Evolutionary conservation across 768 basidiomycete species (phyloP).

Genomic region (Trametes cinnabarina): DNA sequence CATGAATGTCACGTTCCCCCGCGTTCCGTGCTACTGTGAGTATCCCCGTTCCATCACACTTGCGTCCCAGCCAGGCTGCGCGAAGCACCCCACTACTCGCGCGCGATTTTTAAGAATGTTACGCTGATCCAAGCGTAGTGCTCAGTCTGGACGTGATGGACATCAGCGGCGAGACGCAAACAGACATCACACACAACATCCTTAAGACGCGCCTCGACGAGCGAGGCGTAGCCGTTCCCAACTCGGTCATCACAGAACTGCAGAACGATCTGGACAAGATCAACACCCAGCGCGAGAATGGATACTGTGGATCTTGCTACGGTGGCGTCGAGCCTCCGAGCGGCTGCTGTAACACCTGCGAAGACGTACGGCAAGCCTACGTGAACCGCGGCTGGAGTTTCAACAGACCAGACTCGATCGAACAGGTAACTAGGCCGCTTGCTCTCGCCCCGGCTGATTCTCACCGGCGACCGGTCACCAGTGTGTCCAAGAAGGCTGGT

Average conservation of each 20-base stretch:
- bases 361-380: constrained; percentile 90
- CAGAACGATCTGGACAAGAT: constrained; percentile 86
- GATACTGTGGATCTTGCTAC: constrained; percentile 95
- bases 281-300: constrained; percentile 53
- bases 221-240: constrained; percentile 56
- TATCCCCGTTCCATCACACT: too few species aligned
- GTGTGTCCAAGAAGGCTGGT: constrained; percentile 95
- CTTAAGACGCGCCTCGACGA: constrained; percentile 74
- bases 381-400: constrained; percentile 95
- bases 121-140: constrained; percentile 47
- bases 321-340: constrained; percentile 72
- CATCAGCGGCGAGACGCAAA: constrained; percentile 93
- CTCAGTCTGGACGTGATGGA: constrained; percentile 97
- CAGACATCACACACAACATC: constrained; percentile 87
- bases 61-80: too few species aligned
- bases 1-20: constrained; percentile 91
- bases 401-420: constrained; percentile 82
- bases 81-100: not conserved
- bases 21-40: constrained; percentile 96
- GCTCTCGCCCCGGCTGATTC: not conserved
- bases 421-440: constrained; percentile 62
- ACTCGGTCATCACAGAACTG: constrained; percentile 58
- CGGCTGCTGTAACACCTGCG: constrained; percentile 96
- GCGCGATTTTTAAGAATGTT: not conserved
- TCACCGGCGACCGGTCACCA: constrained; percentile 31